A percentile compares a stretch with the other conserved stretches of the same genome.
Evolutionary conservation across 148 eudicot genomes (phyloP).

Genomic region (Vaccinium darrowii): DNA sequence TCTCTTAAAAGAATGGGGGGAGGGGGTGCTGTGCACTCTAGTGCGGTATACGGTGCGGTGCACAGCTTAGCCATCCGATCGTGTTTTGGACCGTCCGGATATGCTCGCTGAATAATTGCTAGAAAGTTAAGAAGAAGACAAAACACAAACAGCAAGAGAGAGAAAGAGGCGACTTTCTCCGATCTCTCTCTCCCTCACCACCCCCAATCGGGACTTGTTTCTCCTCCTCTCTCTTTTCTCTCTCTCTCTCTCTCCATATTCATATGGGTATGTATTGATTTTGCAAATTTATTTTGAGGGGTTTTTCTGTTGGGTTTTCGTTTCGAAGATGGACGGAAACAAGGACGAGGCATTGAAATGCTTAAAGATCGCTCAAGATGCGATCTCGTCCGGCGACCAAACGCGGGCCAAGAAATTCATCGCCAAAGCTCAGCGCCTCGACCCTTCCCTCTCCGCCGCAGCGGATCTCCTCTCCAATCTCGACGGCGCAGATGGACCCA

Average conservation of each 20-base stretch:
- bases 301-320: background rate
- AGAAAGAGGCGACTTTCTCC: background rate
- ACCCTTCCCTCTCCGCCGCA: slow-evolving; percentile 39
- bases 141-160: too few relatives aligned
- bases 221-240: too few relatives aligned
- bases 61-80: too few relatives aligned
- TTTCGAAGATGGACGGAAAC: slow-evolving; percentile 45
- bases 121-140: too few relatives aligned
- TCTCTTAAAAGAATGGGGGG: too few relatives aligned
- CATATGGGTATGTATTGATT: background rate
- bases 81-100: too few relatives aligned
- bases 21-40: too few relatives aligned
- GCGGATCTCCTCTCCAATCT: slow-evolving; percentile 33
- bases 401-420: slow-evolving; percentile 45
- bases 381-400: slow-evolving; percentile 36
- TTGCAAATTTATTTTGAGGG: background rate
- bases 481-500: slow-evolving; percentile 19
- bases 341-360: slow-evolving; percentile 56
- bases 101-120: too few relatives aligned
- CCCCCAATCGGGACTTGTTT: too few relatives aligned
- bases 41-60: too few relatives aligned
- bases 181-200: too few relatives aligned
- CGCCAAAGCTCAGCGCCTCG: slow-evolving; percentile 44
- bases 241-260: background rate
- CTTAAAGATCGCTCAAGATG: slow-evolving; percentile 34